Percentiles rank a stretch among this genome's conserved stretches.
Conservation (phyloP, 2,329 filamentous ascomycete species). For the Fusarium sulawesiense region DNA sequence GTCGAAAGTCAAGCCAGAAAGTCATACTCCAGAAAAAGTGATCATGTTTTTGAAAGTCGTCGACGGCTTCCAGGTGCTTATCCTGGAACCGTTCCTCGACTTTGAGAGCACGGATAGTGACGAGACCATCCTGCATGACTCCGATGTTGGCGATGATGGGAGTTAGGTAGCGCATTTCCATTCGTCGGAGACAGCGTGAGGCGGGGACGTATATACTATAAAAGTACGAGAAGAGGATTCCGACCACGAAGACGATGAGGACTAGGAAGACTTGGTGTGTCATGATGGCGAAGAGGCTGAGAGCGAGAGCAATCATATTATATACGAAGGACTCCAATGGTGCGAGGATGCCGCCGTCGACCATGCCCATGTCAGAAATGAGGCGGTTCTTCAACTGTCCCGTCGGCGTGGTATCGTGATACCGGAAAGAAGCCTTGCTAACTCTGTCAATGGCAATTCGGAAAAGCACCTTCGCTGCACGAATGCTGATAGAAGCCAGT, state of each 20-base stretch:
- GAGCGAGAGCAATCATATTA: conserved; percentile 75
- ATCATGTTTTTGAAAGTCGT: conserved; percentile 93
- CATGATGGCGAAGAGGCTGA: conserved; percentile 81
- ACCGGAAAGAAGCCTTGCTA: conserved; percentile 84
- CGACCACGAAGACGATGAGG: conserved; percentile 75
- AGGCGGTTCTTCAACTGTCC: conserved; percentile 92
- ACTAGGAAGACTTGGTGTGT: conserved; percentile 83
- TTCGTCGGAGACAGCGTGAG: conserved; percentile 82
- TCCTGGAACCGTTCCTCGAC: conserved; percentile 84
- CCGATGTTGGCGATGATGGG: conserved; percentile 95
- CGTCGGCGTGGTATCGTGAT: conserved; percentile 90
- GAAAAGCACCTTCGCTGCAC: conserved; percentile 81
- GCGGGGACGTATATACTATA: conserved; percentile 84
- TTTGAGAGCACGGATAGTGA: conserved; percentile 85
- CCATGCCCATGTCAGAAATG: conserved; percentile 88
- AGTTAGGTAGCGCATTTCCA: conserved; percentile 90
- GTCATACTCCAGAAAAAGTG: conserved; percentile 95
- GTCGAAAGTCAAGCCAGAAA: conserved; percentile 85
- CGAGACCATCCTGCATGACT: conserved; percentile 84
- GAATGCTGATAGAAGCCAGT: conserved; percentile 82
- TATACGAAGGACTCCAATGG: conserved; percentile 79
- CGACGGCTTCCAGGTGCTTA: conserved; percentile 82
- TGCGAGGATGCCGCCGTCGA: conserved; percentile 85
- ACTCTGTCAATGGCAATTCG: conserved; percentile 77
- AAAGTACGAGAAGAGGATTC: conserved; percentile 74